phyloP scores from a whole-genome alignment of 108 stramenopile species.

The Thalassiosira profunda region DNA sequence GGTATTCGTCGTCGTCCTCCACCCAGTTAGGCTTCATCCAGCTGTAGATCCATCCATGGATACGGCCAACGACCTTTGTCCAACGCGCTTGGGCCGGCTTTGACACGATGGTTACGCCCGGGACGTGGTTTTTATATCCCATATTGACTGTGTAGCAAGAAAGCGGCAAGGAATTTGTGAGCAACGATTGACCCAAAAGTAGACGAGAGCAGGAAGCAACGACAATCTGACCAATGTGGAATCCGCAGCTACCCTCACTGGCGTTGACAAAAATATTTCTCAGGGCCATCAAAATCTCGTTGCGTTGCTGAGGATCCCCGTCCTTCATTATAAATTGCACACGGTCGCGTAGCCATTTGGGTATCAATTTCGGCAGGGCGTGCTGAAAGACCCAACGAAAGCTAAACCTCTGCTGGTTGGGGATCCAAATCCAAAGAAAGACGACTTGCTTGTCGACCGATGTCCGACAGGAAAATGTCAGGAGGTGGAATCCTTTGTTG shows the following conservation, averaged over 20 bases:
- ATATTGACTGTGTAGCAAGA: too few relatives aligned
- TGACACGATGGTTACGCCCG: too few relatives aligned
- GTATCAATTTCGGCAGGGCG: neutral
- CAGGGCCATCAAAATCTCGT: conserved; percentile 6
- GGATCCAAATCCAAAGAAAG: conserved; percentile 4
- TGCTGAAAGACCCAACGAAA: conserved; percentile 12
- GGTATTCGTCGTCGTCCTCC: conserved; percentile 14
- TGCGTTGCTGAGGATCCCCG: conserved; percentile 6
- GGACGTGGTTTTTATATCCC: neutral
- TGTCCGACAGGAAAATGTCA: conserved; percentile 9
- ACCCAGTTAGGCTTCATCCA: conserved; percentile 24
- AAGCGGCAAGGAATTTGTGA: too few relatives aligned
- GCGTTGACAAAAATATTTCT: neutral
- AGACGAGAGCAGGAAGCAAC: neutral
- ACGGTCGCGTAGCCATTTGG: too few relatives aligned
- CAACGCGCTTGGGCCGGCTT: neutral
- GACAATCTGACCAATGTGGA: neutral
- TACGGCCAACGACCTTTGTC: neutral
- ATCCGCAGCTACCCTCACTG: conserved; percentile 1
- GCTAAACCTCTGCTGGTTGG: neutral
- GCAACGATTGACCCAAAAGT: too few relatives aligned
- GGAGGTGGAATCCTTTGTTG: conserved; percentile 7
- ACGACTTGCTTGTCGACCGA: conserved; percentile 4
- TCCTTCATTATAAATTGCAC: too few relatives aligned
- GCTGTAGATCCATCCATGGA: conserved; percentile 18